Evolutionary conservation across 805 yeast species (phyloP).

Genomic region (Debaryomyces tyrocola): DNA sequence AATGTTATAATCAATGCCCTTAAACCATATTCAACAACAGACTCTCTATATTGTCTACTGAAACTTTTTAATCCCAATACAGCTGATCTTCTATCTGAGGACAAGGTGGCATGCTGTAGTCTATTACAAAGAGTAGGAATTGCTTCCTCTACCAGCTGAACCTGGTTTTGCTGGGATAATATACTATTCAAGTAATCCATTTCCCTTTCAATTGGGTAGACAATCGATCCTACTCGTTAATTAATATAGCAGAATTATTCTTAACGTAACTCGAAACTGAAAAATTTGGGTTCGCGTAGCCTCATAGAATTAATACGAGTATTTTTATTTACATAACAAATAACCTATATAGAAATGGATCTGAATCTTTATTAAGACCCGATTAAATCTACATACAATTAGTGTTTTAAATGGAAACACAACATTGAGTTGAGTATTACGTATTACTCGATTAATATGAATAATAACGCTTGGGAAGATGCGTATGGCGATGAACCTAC

Average conservation of each 20-base stretch:
- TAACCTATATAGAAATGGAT: too few relatives aligned
- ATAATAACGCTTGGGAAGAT: background rate
- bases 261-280: too few relatives aligned
- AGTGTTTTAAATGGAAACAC: background rate
- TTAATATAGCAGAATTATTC: too few relatives aligned
- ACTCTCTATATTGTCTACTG: constrained; percentile 84
- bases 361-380: too few relatives aligned
- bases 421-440: background rate
- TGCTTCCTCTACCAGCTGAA: constrained; percentile 69
- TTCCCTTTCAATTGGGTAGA: background rate
- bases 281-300: too few relatives aligned
- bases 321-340: too few relatives aligned
- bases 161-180: constrained; percentile 30
- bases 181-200: constrained; percentile 43
- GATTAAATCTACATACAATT: too few relatives aligned
- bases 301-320: too few relatives aligned
- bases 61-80: constrained; percentile 86
- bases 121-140: constrained; percentile 89
- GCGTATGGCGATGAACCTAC: background rate
- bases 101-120: constrained; percentile 73
- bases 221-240: too few relatives aligned
- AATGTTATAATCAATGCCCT: constrained; percentile 70
- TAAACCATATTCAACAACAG: constrained; percentile 84
- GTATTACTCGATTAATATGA: background rate
- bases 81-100: constrained; percentile 89